phyloP scores from a whole-genome alignment of 2,329 filamentous ascomycete species.

The Ceratocystis papillata region DNA sequence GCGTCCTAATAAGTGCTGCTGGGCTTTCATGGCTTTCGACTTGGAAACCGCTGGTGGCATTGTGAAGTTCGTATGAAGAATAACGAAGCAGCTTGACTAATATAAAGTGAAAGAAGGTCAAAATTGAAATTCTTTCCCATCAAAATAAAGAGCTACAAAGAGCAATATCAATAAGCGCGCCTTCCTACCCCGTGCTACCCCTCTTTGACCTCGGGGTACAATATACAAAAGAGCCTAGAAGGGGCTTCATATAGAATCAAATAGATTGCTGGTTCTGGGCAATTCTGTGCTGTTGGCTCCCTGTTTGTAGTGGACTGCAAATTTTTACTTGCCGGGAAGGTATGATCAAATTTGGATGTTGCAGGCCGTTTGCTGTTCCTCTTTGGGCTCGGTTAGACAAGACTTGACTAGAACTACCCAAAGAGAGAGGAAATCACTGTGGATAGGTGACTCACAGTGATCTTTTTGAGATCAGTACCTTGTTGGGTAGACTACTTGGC shows the following conservation, averaged over 20 bases:
- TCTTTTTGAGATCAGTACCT: neutral
- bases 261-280: neutral
- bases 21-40: neutral
- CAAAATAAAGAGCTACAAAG: neutral
- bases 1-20: neutral
- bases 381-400: neutral
- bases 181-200: conserved; percentile 4
- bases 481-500: neutral
- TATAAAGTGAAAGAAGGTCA: neutral
- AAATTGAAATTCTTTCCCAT: conserved; percentile 1
- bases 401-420: neutral
- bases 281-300: neutral
- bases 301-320: conserved; percentile 1
- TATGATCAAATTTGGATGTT: neutral
- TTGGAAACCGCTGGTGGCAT: neutral
- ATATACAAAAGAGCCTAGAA: neutral
- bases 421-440: neutral
- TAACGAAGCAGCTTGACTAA: neutral
- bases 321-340: conserved; percentile 4
- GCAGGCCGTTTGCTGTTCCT: conserved; percentile 7
- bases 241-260: neutral
- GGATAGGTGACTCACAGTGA: neutral
- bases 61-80: neutral
- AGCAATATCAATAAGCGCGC: neutral
- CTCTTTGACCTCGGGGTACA: neutral